Conservation (phyloP, 2,329 filamentous ascomycete species). For the Venturia asperata region DNA sequence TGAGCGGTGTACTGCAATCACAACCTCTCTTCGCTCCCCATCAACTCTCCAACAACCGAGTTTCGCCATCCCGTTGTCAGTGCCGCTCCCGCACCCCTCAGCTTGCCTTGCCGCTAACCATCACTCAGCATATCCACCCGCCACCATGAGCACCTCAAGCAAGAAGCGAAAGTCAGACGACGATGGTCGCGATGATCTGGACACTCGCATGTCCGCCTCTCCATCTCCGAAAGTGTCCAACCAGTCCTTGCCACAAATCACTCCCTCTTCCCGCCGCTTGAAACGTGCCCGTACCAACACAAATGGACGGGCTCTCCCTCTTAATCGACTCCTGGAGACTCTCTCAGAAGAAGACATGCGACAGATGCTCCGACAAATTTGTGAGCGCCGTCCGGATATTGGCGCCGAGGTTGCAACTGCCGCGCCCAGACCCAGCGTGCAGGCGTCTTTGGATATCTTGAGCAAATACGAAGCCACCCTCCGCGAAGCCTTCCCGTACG, state of each 20-base stretch:
- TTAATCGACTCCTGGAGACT: conserved; percentile 83
- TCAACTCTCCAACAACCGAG: conserved; percentile 51
- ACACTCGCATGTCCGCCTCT: conserved; percentile 87
- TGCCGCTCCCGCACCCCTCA: conserved; percentile 22
- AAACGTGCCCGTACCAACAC: conserved; percentile 64
- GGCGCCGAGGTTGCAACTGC: conserved; percentile 74
- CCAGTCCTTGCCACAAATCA: conserved; percentile 52
- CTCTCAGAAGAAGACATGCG: conserved; percentile 79
- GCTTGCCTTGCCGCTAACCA: conserved; percentile 17
- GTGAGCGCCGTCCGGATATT: conserved; percentile 80
- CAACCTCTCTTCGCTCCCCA: conserved; percentile 54
- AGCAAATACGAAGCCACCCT: conserved; percentile 73
- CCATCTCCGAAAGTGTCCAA: conserved; percentile 68
- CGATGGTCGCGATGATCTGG: conserved; percentile 47
- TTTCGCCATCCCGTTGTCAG: conserved; percentile 54
- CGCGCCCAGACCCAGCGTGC: conserved; percentile 80
- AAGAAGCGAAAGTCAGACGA: conserved; percentile 86
- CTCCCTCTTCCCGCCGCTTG: conserved; percentile 48
- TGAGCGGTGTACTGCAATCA: conserved; percentile 55
- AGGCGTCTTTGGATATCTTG: conserved; percentile 72
- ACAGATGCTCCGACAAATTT: conserved; percentile 80
- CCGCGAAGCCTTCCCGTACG: conserved; percentile 72
- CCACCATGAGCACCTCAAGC: conserved; percentile 33
- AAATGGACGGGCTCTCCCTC: conserved; percentile 56
- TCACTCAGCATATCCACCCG: conserved; percentile 26